Conservation (phyloP, 371 early-diverging fungal species). For the Entomophthora muscae region DNA sequence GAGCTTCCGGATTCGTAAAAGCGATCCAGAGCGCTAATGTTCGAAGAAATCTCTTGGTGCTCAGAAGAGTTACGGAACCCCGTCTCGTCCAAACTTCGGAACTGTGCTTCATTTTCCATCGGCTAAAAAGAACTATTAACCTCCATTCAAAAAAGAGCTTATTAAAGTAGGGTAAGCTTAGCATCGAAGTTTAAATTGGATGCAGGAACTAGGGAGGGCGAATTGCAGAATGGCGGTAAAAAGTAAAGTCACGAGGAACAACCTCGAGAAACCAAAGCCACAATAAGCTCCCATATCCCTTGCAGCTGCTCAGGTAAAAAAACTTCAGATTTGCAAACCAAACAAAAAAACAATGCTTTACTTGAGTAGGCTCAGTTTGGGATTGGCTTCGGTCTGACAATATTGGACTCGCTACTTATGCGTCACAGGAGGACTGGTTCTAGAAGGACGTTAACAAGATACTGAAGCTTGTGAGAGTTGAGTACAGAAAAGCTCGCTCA, state of each 20-base stretch:
- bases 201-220: neutral
- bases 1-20: neutral
- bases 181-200: neutral
- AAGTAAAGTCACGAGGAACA: neutral
- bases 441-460: too few relatives aligned
- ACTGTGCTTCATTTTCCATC: neutral
- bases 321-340: too few relatives aligned
- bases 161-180: too few relatives aligned
- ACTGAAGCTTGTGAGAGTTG: too few relatives aligned
- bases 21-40: neutral
- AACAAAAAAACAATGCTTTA: too few relatives aligned
- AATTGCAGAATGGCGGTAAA: neutral
- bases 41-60: neutral
- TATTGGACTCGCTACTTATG: too few relatives aligned
- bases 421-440: too few relatives aligned
- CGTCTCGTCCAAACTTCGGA: neutral
- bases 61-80: neutral
- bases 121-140: neutral
- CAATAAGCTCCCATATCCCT: too few relatives aligned
- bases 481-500: too few relatives aligned
- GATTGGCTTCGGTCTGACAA: too few relatives aligned
- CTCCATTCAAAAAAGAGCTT: neutral
- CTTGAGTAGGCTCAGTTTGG: too few relatives aligned
- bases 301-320: too few relatives aligned
- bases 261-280: neutral